These are phyloP conservation scores for Camellia oleifera DNA, from an alignment of 179 eudicot genomes.

Conservation along the genomic window DNA sequence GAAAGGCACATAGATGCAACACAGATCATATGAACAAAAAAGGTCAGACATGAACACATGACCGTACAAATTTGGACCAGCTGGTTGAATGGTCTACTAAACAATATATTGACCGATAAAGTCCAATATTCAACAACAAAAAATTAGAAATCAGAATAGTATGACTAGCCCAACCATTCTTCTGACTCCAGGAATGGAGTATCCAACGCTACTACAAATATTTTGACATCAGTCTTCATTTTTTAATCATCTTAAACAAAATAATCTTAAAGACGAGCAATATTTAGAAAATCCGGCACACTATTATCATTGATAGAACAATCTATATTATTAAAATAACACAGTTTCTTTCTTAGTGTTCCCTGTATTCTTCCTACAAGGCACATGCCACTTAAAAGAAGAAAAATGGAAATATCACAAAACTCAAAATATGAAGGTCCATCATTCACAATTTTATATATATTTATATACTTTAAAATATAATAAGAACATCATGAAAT, in stretches of 20 bases:
- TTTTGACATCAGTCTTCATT: background rate
- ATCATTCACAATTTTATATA: background rate
- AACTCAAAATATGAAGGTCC: background rate
- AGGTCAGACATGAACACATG: background rate
- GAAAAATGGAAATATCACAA: background rate
- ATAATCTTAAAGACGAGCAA: background rate
- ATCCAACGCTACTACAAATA: background rate
- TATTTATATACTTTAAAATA: no score
- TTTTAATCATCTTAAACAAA: background rate
- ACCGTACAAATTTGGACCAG: background rate
- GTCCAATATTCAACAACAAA: no score
- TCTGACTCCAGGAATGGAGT: background rate
- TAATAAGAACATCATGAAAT: no score
- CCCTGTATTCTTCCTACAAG: background rate
- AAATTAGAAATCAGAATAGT: no score
- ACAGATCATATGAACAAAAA: background rate
- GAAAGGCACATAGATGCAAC: background rate
- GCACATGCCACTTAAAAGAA: background rate
- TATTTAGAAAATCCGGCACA: background rate
- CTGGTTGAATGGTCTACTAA: background rate
- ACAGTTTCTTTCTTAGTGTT: background rate
- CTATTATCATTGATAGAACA: background rate
- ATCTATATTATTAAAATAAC: background rate
- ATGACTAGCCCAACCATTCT: background rate
- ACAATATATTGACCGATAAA: background rate